Base-by-base conservation (phyloP, 2,329 filamentous ascomycete species). In the Calonectria pseudoturangicola region DNA sequence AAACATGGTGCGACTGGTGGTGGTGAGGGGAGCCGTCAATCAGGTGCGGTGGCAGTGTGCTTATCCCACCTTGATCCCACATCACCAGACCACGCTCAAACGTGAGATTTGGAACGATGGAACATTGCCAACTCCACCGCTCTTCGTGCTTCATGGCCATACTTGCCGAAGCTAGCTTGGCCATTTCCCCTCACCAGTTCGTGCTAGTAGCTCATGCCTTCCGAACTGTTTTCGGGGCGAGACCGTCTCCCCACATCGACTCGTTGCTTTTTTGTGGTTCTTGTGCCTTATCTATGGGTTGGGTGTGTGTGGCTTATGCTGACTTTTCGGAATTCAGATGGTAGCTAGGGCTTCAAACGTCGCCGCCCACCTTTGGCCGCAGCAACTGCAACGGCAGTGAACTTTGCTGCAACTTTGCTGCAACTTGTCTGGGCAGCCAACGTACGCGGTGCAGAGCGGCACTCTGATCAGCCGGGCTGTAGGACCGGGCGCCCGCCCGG, bases 401-500 rank as follows among this genome's bases (percentile, higher is more conserved):
- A 41, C 54, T 60, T n/a, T 41, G 54, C 54, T 41, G 54, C 54
- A 25, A 41, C 54, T 60, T n/a, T 41, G 54, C 54, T 41, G 54
- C 54, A 60, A 27, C 33, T 28, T 39, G 21, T 21, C 27, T 13
- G 33, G 33, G 21, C 33, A 60, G 39, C 54, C 54, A 41, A 60
- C 54, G 36, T 21, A n/a, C n/a, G 7, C 30, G 21, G 36, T 16
- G 43, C 43, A 21, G 43, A 50, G 43, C 28, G 27, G 45, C 27
- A 41, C 27, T 66, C 69, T 58, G 73, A 66, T 60, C 68, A 63
- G 68, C 60, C 60, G 47, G 54, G 66, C 60, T 41, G 58, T 71
- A 50, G 71, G 66, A 64, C 70, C 76, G 74, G 76, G 76, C 66
- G 72, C 67, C 77, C 66, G 72, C 67, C 77, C 77, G 76, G 75